These are phyloP conservation scores for Candida jianshihensis DNA, from an alignment of 805 yeast species.

Conservation along the genomic window DNA sequence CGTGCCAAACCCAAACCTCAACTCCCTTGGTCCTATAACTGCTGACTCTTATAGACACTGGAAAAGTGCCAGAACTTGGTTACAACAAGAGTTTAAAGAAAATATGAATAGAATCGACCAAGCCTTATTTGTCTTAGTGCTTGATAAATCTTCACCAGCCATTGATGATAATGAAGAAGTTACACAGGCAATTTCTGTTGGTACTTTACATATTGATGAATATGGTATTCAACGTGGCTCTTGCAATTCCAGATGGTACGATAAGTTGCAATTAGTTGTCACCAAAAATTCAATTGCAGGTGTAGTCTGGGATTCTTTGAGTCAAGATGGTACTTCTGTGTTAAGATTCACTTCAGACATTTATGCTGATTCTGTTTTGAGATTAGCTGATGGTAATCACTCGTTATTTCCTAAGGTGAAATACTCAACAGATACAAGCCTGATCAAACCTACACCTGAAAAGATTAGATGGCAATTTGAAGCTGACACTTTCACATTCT, in stretches of 20 bases:
- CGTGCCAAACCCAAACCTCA: slow-evolving; percentile 54
- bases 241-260: slow-evolving; percentile 92
- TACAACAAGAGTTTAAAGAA: slow-evolving; percentile 33
- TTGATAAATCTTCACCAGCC: slow-evolving; percentile 65
- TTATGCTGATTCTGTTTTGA: slow-evolving; percentile 80
- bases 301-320: slow-evolving; percentile 83
- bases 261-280: slow-evolving; percentile 73
- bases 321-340: slow-evolving; percentile 91
- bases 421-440: slow-evolving; percentile 7
- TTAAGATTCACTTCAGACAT: slow-evolving; percentile 82
- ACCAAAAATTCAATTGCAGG: slow-evolving; percentile 75
- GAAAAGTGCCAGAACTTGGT: slow-evolving; percentile 60
- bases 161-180: slow-evolving; percentile 32
- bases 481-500: slow-evolving; percentile 30
- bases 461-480: slow-evolving; percentile 32
- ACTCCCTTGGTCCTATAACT: slow-evolving; percentile 79
- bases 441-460: slow-evolving; percentile 12
- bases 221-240: slow-evolving; percentile 84
- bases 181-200: slow-evolving; percentile 70
- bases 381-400: slow-evolving; percentile 69
- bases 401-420: slow-evolving; percentile 32
- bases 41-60: slow-evolving; percentile 82
- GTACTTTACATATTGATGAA: slow-evolving; percentile 64
- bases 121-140: slow-evolving; percentile 72
- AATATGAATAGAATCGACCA: slow-evolving; percentile 50